Percentiles rank a stretch among this genome's conserved stretches.
phyloP scores from a whole-genome alignment of 2,329 filamentous ascomycete species.

The Tolypocladium album region DNA sequence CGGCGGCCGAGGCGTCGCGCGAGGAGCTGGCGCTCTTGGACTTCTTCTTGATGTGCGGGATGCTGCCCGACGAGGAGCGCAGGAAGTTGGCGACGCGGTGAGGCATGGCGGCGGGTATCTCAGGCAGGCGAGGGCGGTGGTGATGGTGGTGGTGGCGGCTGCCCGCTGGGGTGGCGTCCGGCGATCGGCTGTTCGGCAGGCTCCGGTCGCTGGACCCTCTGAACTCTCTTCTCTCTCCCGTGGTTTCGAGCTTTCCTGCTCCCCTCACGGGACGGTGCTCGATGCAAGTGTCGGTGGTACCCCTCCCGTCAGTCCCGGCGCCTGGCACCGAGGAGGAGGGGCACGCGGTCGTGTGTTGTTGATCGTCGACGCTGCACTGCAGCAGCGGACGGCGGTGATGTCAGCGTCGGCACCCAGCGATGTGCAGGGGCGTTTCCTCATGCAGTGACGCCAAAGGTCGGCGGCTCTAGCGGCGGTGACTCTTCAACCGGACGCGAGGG shows the following conservation, averaged over 20 bases:
- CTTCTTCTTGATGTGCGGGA: constrained; percentile 36
- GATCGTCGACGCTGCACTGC: background rate
- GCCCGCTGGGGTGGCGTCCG: background rate
- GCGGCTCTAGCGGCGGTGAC: background rate
- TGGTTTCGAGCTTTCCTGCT: background rate
- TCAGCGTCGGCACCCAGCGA: background rate
- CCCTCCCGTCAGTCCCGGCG: background rate
- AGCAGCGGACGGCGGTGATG: background rate
- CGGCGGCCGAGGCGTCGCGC: constrained; percentile 17
- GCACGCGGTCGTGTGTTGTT: background rate
- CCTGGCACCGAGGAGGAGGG: background rate
- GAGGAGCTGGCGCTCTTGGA: constrained; percentile 11
- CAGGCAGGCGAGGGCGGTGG: background rate
- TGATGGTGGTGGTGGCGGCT: background rate
- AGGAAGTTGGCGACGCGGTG: constrained; percentile 48
- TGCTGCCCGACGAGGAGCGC: constrained; percentile 43
- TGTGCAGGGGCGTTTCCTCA: background rate
- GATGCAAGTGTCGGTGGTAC: background rate
- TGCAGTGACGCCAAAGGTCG: background rate
- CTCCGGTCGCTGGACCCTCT: background rate
- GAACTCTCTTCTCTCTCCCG: background rate
- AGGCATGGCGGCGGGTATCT: constrained; percentile 32
- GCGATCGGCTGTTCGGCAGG: background rate
- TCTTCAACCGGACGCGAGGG: background rate
- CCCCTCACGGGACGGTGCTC: background rate